Conservation (phyloP, 2,329 filamentous ascomycete genomes). For the Botrytis cinerea region DNA sequence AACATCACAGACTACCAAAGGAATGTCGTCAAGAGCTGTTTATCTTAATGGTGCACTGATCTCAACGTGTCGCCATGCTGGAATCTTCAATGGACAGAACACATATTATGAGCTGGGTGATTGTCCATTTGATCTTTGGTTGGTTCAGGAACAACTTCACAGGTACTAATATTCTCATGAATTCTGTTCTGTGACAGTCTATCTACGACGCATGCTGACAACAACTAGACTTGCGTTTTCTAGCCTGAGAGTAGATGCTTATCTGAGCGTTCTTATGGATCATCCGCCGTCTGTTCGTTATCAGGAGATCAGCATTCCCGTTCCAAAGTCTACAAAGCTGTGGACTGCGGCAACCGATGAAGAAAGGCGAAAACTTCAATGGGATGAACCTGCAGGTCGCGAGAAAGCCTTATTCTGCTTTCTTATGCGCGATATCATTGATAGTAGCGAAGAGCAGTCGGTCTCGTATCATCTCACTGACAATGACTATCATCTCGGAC, state of each 20-base stretch:
- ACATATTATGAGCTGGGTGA: slow-evolving; percentile 19
- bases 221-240: slow-evolving; percentile 4
- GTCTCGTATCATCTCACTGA: background rate
- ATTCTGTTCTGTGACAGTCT: too few relatives aligned
- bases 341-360: slow-evolving; percentile 11
- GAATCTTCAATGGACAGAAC: slow-evolving; percentile 21
- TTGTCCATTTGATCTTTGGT: slow-evolving; percentile 17
- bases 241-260: slow-evolving; percentile 11
- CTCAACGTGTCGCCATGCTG: slow-evolving; percentile 12
- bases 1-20: background rate
- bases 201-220: background rate
- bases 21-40: slow-evolving; percentile 9
- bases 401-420: slow-evolving; percentile 22
- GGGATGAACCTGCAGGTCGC: slow-evolving; percentile 15
- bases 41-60: slow-evolving; percentile 14
- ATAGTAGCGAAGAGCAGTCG: background rate
- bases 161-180: background rate
- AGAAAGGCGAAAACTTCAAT: slow-evolving; percentile 18
- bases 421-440: slow-evolving; percentile 15
- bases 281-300: slow-evolving; percentile 17
- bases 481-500: slow-evolving; percentile 15
- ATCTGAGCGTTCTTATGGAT: slow-evolving; percentile 16
- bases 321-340: slow-evolving; percentile 14
- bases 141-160: slow-evolving; percentile 16
- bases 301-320: slow-evolving; percentile 19